Base-by-base conservation (phyloP, 768 basidiomycete species). In the Cubamyces sp. region DNA sequence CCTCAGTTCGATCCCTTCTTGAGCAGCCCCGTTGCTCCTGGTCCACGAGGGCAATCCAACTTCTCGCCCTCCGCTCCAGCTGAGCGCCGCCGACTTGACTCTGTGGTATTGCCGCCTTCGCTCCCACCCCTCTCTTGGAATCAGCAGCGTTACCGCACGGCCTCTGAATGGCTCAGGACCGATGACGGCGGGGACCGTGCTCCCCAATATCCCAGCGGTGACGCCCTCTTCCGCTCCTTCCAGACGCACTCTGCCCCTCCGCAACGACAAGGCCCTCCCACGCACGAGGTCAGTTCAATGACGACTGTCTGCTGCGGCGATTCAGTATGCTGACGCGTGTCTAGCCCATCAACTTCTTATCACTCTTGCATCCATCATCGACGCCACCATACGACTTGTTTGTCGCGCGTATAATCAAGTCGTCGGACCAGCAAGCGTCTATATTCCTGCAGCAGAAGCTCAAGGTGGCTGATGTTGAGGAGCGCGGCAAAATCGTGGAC, bases 391-490 rank as follows among this genome's bases (percentile, higher is more conserved):
- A 94, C 69, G 84, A 84, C 55, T 78, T 90, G 57, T 92, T 94
- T 67, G 91, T 94, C 14, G 78, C 85, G 18, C 87, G 92, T 25
- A 94, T 94, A 66, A 91, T 93, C 80, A 93, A 91, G 76, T 89
- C 87, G 1, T 92, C 92, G 5, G 92, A 94, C 69, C 92, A 94
- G 70, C 92, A 94, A 69, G 92, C 92, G 14, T 92, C 91, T 15
- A 94, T 94, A 55, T 94, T 94, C 69, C 79, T 94, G 42, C 92
- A 94, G 70, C 92, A 94, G 71, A 94, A 94, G 70, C 82, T 94
- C 68, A 94, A 94, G 73, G 90, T 92, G 18, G 92, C 92, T 3
- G 90, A 92, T 66, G 66, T 80, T 19, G 84, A 87, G 53, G 92
- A 94, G 71, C 81, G 92, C 2, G 83, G 82, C 5, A 92, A 91